Percentiles rank a stretch among this genome's conserved stretches.
Conservation (phyloP, 306 rosid genomes). For the Argentina anserina region DNA sequence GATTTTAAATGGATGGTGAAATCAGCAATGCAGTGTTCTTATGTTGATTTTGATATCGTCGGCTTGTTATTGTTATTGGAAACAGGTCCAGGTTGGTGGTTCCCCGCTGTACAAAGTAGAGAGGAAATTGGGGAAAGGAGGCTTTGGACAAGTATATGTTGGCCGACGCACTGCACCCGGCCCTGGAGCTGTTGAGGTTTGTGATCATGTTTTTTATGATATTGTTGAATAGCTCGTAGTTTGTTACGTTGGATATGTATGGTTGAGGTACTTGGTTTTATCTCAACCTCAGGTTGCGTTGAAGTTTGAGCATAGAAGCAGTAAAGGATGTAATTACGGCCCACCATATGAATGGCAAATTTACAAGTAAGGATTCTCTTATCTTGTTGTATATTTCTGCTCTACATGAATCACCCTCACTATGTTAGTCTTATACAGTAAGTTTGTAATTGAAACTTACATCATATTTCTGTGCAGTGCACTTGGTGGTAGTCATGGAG, state of each 20-base stretch:
- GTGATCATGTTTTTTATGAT: slow-evolving; percentile 2
- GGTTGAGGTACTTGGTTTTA: not conserved
- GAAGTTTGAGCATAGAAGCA: slow-evolving; percentile 89
- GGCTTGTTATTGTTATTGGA: slow-evolving; percentile 3
- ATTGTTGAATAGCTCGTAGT: not conserved
- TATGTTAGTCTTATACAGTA: not conserved
- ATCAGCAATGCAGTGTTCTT: not conserved
- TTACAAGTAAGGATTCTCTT: slow-evolving; percentile 59
- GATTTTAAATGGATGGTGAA: not conserved
- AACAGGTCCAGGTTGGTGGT: slow-evolving; percentile 56
- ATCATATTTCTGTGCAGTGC: slow-evolving; percentile 24
- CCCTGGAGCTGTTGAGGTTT: slow-evolving; percentile 73
- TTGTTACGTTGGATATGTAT: slow-evolving; percentile 7
- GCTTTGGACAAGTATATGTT: slow-evolving; percentile 91
- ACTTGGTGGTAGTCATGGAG: slow-evolving; percentile 54
- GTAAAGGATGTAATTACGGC: slow-evolving; percentile 89
- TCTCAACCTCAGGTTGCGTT: slow-evolving; percentile 69
- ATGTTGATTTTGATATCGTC: not conserved
- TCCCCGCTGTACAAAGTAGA: slow-evolving; percentile 44
- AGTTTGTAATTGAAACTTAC: not conserved
- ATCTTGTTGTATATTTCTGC: not conserved
- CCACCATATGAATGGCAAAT: slow-evolving; percentile 97
- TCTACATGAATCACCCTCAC: not conserved
- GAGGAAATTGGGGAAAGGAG: slow-evolving; percentile 71
- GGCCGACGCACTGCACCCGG: slow-evolving; percentile 62